Conservation (phyloP, 2,329 filamentous ascomycete species). For the Thielaviopsis populi region DNA sequence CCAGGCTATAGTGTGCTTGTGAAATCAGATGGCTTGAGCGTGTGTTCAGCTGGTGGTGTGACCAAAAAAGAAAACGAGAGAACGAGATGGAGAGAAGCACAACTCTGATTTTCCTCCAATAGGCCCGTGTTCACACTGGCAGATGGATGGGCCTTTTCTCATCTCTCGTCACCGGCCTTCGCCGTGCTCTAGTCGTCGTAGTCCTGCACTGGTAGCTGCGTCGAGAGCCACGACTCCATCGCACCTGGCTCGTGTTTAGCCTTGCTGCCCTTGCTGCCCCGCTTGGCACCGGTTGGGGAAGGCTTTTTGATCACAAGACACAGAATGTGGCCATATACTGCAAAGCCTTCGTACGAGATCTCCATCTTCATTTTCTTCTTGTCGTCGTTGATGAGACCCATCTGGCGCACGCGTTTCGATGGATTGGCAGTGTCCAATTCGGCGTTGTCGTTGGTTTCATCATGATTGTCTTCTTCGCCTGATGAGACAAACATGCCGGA, state of each 20-base stretch:
- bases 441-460: conserved; percentile 22
- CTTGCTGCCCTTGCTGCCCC: conserved; percentile 22
- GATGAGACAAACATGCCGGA: conserved; percentile 10
- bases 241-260: conserved; percentile 43
- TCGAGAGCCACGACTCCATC: conserved; percentile 84
- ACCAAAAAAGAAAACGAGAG: background rate
- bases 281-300: conserved; percentile 29
- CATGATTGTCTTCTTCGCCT: conserved; percentile 9
- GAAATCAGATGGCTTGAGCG: background rate
- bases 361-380: conserved; percentile 85
- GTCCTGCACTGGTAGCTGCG: conserved; percentile 40
- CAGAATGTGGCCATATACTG: conserved; percentile 83
- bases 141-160: background rate
- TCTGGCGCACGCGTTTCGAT: conserved; percentile 31
- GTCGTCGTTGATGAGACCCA: conserved; percentile 37
- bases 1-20: background rate
- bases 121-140: background rate
- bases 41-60: background rate
- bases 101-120: background rate
- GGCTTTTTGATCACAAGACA: conserved; percentile 77
- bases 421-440: conserved; percentile 20
- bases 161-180: background rate
- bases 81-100: background rate
- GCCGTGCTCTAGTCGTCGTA: conserved; percentile 8
- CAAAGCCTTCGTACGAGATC: conserved; percentile 87